Evolutionary conservation across 2,329 filamentous ascomycete species (phyloP), one percentile per base, ranked within the genome.

Genomic region (Metarhizium guizhouense): DNA sequence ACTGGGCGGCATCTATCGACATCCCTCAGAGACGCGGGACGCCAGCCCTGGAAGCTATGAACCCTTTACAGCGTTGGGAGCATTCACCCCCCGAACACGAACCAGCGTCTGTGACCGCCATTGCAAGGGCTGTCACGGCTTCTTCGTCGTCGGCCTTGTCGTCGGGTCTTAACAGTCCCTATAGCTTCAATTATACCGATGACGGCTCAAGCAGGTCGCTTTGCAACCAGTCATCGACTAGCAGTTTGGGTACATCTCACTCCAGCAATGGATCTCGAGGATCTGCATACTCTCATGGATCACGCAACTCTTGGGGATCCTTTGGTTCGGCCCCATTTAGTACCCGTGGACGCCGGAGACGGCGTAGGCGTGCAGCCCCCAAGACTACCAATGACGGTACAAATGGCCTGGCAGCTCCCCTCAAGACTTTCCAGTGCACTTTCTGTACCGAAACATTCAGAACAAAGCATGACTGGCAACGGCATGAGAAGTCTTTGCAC

Each of bases 361-460:
- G 81, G 20, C 74, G 81, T 47, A 72, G 77, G 59, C 63, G 67
- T 59, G 71, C 73, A 10, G 67, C 72, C 0, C 65, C 68, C 11
- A 74, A 72, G 60, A 64, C 65, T 13, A 59, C 59, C 1, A 71
- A 73, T 1, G 73, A 75, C 14, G 47, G 54, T 30, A 67, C 65
- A 51, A 66, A 65, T 0, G 60, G 65, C 7, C 67, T 78, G 2
- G 61, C 63, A 11, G 69, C 70, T 3, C 78, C 77, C 2, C 70
- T 78, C 56, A 82, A 81, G 63, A 81, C 80, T 2, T 84, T 80
- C 67, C 83, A 86, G 67, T 86, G 83, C 67, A 86, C 83, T 59
- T 86, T 86, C 73, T 86, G 83, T 67, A 85, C 83, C 6, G 82
- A 86, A 60, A 84, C 81, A 0, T 86, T 86, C 68, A 75, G 82